Evolutionary conservation across 192 early-diverging fungal species (phyloP).

Genomic region (Globomyces pollinis-pini): DNA sequence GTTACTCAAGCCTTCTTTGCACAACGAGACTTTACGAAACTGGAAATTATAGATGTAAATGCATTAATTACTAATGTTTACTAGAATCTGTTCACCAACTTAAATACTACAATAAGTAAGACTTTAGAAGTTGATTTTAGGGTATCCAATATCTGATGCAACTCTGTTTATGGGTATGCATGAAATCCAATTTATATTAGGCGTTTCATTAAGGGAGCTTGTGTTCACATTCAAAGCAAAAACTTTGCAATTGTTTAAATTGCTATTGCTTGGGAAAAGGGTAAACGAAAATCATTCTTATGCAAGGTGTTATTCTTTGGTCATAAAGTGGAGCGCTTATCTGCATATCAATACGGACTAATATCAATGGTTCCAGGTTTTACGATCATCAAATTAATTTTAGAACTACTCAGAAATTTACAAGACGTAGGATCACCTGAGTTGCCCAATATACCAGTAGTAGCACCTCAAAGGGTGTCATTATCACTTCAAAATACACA

Average conservation of each 20-base stretch:
- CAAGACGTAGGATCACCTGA: slow-evolving; percentile 43
- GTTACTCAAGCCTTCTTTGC: slow-evolving; percentile 74
- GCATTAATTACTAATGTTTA: slow-evolving; percentile 1
- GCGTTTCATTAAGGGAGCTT: slow-evolving; percentile 63
- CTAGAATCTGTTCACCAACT: slow-evolving; percentile 59
- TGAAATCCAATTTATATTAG: no score
- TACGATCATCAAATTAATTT: not conserved
- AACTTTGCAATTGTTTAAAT: slow-evolving; percentile 64
- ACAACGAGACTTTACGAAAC: slow-evolving; percentile 69
- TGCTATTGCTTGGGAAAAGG: slow-evolving; percentile 67
- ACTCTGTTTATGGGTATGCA: slow-evolving; percentile 64
- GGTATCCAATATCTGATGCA: slow-evolving; percentile 59
- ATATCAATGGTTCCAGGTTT: slow-evolving; percentile 58
- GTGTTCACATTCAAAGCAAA: slow-evolving; percentile 68
- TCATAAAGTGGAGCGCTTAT: slow-evolving; percentile 68
- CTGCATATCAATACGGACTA: slow-evolving; percentile 70
- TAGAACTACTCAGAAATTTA: slow-evolving; percentile 37
- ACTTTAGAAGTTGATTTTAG: no score
- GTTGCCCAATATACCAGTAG: slow-evolving; percentile 11
- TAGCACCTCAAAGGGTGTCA: not conserved
- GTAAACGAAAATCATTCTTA: slow-evolving; percentile 27
- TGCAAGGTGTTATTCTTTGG: slow-evolving; percentile 71
- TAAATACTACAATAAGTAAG: slow-evolving; percentile 41
- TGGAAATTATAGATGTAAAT: slow-evolving; percentile 61
- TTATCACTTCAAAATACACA: not conserved